Conservation (phyloP, 2,329 filamentous ascomycete genomes). For the Fusarium pseudoanthophilum region DNA sequence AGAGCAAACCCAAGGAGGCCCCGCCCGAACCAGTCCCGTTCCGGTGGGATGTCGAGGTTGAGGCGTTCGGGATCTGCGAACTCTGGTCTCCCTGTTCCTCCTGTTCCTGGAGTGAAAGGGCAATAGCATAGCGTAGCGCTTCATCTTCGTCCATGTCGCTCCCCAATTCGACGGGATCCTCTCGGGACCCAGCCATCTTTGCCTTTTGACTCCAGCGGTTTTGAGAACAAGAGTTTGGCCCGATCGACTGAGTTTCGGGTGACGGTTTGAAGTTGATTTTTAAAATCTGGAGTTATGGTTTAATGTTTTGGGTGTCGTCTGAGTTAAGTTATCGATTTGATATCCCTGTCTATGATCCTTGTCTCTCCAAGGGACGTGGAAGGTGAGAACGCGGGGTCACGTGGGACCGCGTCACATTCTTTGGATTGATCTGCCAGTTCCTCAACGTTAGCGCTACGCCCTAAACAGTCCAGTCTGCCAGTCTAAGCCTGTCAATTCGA, state of each 20-base stretch:
- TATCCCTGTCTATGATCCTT: conserved; percentile 36
- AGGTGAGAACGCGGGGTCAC: conserved; percentile 42
- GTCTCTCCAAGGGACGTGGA: neutral
- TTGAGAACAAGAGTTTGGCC: conserved; percentile 11
- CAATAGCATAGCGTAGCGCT: conserved; percentile 69
- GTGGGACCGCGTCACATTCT: conserved; percentile 36
- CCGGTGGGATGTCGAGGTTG: conserved; percentile 25
- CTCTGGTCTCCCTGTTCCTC: conserved; percentile 26
- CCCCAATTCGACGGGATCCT: conserved; percentile 43
- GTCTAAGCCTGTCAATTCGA: neutral
- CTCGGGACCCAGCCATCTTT: conserved; percentile 35
- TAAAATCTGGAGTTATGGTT: conserved; percentile 20
- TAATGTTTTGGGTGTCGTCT: conserved; percentile 9
- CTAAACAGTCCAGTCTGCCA: neutral
- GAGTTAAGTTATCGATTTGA: conserved; percentile 21
- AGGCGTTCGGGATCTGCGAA: conserved; percentile 32
- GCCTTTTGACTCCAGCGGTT: conserved; percentile 17
- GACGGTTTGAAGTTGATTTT: conserved; percentile 35
- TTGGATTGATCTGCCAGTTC: neutral
- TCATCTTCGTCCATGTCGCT: conserved; percentile 64
- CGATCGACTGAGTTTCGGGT: conserved; percentile 36
- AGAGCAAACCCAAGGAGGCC: conserved; percentile 54
- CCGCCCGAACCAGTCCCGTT: conserved; percentile 33
- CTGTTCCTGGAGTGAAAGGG: conserved; percentile 61
- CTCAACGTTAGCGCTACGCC: neutral